Evolutionary conservation across 2,329 filamentous ascomycete genomes (phyloP).

Genomic region (Xylaria polymorpha): DNA sequence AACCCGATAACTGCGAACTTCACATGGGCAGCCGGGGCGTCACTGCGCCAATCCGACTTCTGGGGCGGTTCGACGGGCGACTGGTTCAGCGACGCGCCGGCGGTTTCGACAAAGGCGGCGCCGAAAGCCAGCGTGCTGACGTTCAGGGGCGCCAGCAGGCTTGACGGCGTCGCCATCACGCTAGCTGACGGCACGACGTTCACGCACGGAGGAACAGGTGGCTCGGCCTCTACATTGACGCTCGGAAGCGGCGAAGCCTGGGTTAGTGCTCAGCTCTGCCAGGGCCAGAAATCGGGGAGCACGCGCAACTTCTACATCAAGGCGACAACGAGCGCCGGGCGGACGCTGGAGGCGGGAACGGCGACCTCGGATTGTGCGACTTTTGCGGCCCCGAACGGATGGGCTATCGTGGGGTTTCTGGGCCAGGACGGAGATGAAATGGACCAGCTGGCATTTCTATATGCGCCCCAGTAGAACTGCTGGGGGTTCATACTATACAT

Average conservation of each 20-base stretch:
- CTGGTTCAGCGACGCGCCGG: slow-evolving; percentile 67
- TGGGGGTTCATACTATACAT: too few relatives aligned
- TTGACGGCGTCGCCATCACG: slow-evolving; percentile 63
- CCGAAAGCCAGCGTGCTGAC: slow-evolving; percentile 55
- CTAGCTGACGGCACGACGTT: slow-evolving; percentile 62
- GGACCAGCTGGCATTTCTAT: slow-evolving; percentile 64
- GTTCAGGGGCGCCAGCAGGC: slow-evolving; percentile 60
- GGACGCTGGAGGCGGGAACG: slow-evolving; percentile 58
- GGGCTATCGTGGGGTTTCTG: slow-evolving; percentile 54
- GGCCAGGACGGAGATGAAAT: slow-evolving; percentile 64
- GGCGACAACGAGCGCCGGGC: slow-evolving; percentile 63
- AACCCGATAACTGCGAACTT: slow-evolving; percentile 71
- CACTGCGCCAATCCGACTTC: slow-evolving; percentile 58
- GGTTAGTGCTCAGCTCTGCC: slow-evolving; percentile 61
- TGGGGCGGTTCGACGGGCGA: slow-evolving; percentile 61
- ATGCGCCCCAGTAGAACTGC: slow-evolving; percentile 53
- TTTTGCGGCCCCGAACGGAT: slow-evolving; percentile 53
- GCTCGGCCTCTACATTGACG: slow-evolving; percentile 55
- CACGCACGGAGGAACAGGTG: slow-evolving; percentile 66
- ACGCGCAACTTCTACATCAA: slow-evolving; percentile 68
- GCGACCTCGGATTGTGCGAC: slow-evolving; percentile 60
- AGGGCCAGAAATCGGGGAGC: slow-evolving; percentile 57
- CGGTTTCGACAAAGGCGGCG: slow-evolving; percentile 51
- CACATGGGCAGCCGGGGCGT: slow-evolving; percentile 54
- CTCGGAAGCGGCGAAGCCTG: slow-evolving; percentile 62